Evolutionary conservation across 2,329 filamentous ascomycete species (phyloP), one percentile per base, ranked within the genome.

Genomic region (Hypoxylon sp.): DNA sequence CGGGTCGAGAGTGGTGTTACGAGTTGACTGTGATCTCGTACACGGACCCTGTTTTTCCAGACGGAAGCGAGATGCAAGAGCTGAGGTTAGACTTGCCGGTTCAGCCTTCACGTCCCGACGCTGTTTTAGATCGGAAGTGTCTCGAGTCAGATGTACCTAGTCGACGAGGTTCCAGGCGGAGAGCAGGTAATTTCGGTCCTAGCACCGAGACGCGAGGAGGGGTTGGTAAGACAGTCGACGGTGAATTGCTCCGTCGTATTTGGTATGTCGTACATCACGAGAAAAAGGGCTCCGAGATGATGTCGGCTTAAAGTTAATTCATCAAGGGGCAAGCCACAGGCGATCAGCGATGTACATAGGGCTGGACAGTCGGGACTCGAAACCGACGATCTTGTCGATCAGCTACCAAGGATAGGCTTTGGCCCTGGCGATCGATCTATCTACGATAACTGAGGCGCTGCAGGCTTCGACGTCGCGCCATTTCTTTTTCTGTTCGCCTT

Each of bases 321-420:
- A 61, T 20, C 16, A 46, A 61, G 33, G 32, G 30, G 14, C 24
- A 38, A 45, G 49, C 44, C 52, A 38, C 44, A 32, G 16, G 11
- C n/a, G 53, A 60, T 59, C 59, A 42, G 42, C 58, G 51, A 64
- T 58, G 61, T 68, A n/a, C n/a, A n/a, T n/a, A 65, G 32, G 61
- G 61, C 65, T 60, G 36, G 45, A 52, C 44, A 20, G 12, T 24
- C 49, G 20, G 61, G 33, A 38, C 52, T 57, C 54, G 24, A 54
- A 54, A 45, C 40, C 28, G 56, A 33, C 57, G 57, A 67, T 67
- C 65, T 57, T 12, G 64, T 22, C 56, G 64, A 67, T 67, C 64
- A 24, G 2, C 32, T 58, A 46, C 45, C 44, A 44, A 28, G 33
- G 14, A 49, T 12, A 14, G 42, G 57, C 24, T 20, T 46, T 12